A percentile compares a stretch with the other conserved stretches of the same genome.
Conservation (phyloP, 2,329 filamentous ascomycete species). For the Sporothrix curviconia region DNA sequence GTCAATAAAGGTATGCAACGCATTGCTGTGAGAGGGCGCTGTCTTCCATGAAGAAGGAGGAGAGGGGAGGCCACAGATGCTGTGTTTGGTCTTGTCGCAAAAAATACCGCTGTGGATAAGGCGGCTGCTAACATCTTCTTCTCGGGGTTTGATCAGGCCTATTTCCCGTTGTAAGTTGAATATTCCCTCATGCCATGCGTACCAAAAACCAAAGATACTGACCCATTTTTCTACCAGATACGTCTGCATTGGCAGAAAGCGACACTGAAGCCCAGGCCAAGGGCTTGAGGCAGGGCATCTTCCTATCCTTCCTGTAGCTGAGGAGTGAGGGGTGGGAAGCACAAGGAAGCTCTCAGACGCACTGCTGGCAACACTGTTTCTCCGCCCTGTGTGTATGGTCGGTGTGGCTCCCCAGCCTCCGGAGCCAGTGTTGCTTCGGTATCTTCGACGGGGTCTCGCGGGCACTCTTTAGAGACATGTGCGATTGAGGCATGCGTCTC, state of each 20-base stretch:
- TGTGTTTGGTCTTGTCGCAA: not conserved
- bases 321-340: not conserved
- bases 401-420: too few relatives aligned
- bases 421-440: not conserved
- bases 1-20: constrained; percentile 44
- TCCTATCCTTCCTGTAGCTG: not conserved
- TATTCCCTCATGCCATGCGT: not conserved
- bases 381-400: too few relatives aligned
- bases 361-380: too few relatives aligned
- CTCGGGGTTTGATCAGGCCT: constrained; percentile 38
- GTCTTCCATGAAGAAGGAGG: not conserved
- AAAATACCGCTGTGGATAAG: not conserved
- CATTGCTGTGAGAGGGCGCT: not conserved
- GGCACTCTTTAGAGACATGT: too few relatives aligned
- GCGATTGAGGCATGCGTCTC: too few relatives aligned
- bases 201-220: too few relatives aligned
- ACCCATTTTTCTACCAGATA: constrained; percentile 40
- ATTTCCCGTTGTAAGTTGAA: constrained; percentile 53
- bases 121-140: not conserved
- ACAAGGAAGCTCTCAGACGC: not conserved
- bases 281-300: not conserved
- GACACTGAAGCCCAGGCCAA: constrained; percentile 19
- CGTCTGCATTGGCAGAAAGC: constrained; percentile 57
- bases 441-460: not conserved
- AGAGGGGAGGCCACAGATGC: not conserved